Conservation (phyloP, 2,329 filamentous ascomycete species). For the Exophiala spinifera region DNA sequence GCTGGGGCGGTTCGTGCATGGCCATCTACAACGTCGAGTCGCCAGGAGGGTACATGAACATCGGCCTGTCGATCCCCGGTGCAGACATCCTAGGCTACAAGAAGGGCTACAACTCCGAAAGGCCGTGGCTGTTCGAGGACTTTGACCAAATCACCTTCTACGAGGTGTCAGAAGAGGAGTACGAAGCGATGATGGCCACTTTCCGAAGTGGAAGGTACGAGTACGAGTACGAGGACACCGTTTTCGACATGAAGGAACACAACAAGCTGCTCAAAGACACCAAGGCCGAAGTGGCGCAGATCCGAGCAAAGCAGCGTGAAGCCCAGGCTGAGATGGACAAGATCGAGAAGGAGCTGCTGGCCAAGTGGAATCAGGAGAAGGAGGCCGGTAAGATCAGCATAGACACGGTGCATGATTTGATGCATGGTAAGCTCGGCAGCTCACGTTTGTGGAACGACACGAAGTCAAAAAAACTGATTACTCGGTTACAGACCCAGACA, state of each 20-base stretch:
- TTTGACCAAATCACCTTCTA: conserved; percentile 58
- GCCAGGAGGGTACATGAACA: conserved; percentile 57
- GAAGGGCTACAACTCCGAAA: conserved; percentile 43
- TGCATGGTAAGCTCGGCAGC: conserved; percentile 45
- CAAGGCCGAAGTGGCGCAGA: conserved; percentile 46
- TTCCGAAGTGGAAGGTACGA: conserved; percentile 53
- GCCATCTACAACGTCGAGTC: conserved; percentile 56
- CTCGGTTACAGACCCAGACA: conserved; percentile 35
- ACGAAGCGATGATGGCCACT: conserved; percentile 47
- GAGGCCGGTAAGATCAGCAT: conserved; percentile 50
- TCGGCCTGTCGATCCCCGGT: conserved; percentile 52
- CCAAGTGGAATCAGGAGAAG: conserved; percentile 41
- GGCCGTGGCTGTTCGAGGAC: conserved; percentile 56
- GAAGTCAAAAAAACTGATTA: too few species aligned
- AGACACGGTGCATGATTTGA: conserved; percentile 48
- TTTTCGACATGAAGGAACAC: conserved; percentile 57
- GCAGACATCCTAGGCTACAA: conserved; percentile 55
- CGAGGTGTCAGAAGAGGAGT: conserved; percentile 51
- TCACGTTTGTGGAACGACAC: too few species aligned
- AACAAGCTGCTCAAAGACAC: conserved; percentile 49
- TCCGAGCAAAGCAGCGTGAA: conserved; percentile 45
- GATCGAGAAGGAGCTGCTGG: conserved; percentile 37
- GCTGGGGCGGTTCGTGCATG: conserved; percentile 56
- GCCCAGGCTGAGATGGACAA: conserved; percentile 47
- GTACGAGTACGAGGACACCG: conserved; percentile 49